Evolutionary conservation across 306 rosid genomes (phyloP), one percentile per base, ranked within the genome.

Genomic region (Styphnolobium japonicum): DNA sequence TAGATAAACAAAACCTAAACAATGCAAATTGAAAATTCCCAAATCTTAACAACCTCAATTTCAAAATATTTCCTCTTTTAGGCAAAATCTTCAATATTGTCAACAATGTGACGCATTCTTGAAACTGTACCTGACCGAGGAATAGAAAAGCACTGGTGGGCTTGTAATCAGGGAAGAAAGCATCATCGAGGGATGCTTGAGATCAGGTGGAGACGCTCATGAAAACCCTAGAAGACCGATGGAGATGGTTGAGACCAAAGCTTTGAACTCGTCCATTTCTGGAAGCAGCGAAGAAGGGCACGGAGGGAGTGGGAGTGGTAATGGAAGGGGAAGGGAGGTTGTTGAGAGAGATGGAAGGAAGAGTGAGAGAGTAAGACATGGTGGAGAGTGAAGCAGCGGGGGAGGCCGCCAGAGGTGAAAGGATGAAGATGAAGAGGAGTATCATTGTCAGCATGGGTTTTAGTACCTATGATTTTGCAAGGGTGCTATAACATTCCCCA

Each of bases 91-190:
- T 2, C 64, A 48, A 49, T 31, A 62, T 65, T 66, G 16, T 53
- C 14, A 55, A 48, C 23, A 61, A 39, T 29, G 56, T n/a, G 34
- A 25, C 29, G 25, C 5, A 21, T 19, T 43, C 27, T 1, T 12
- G 2, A 45, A 71, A 78, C 46, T 18, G 40, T 56, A 93, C 99
- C 92, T 93, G 99, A 6, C 99, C 98, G 29, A 98, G 99, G 84
- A 96, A 96, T 69, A 96, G 88, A 80, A 96, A 96, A 8, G 98
- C 94, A 45, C 25, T 82, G 84, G 78, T 82, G 80, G 95, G 89
- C 71, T 83, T 91, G 83, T 89, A 96, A 81, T 93, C 98, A 15
- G 86, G 71, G 83, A 96, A 89, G 73, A 87, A 81, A 48, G 87
- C 77, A 33, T 93, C 91, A 36, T 64, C 77, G 0, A 84, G 76